Conservation (phyloP, 371 early-diverging fungal species). For the Zancudomyces culisetae region DNA sequence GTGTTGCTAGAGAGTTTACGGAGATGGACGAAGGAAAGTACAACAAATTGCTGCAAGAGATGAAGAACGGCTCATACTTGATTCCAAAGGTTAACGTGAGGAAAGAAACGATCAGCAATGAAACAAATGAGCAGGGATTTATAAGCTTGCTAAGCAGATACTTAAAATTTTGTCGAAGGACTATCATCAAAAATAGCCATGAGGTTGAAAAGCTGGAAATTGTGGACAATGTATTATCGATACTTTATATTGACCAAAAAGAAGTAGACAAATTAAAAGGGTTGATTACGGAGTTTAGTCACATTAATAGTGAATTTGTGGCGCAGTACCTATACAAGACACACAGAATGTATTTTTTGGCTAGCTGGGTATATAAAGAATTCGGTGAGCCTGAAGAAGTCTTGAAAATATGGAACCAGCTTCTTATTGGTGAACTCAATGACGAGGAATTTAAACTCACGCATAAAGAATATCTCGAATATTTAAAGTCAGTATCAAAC, state of each 20-base stretch:
- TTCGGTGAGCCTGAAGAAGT: conserved; percentile 5
- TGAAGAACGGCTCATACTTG: no score
- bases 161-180: no score
- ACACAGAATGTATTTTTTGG: conserved; percentile 8
- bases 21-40: no score
- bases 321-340: conserved; percentile 5
- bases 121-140: no score
- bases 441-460: conserved; percentile 14
- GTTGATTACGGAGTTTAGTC: conserved; percentile 4
- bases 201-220: no score
- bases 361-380: conserved; percentile 12
- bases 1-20: no score
- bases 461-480: conserved; percentile 14
- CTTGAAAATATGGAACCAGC: conserved; percentile 14
- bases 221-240: conserved; percentile 13
- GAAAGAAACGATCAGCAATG: no score
- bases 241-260: conserved; percentile 5
- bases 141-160: no score
- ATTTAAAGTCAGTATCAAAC: neutral
- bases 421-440: conserved; percentile 8
- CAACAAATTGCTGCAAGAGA: no score
- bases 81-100: no score
- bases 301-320: conserved; percentile 10
- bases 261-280: conserved; percentile 5
- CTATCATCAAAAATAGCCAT: no score